phyloP scores from a whole-genome alignment of 2,329 filamentous ascomycete species.

The Zelopaecilomyces penicillatus region DNA sequence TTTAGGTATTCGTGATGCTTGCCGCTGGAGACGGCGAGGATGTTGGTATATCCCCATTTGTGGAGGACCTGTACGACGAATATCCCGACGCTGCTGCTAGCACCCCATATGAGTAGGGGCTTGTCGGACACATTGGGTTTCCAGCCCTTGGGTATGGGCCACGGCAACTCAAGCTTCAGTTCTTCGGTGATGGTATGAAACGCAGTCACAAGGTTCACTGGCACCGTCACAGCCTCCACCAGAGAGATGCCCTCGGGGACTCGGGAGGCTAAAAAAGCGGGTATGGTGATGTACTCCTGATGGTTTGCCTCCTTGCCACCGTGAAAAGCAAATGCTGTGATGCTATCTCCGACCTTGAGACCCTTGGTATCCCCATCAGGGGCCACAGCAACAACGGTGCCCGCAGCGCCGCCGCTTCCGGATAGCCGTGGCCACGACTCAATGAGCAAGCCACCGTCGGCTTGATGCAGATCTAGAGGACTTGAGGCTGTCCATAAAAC shows the following conservation, averaged over 20 bases:
- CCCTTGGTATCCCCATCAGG: slow-evolving; percentile 27
- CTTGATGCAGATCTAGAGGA: slow-evolving; percentile 53
- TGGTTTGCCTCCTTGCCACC: slow-evolving; percentile 39
- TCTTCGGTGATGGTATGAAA: slow-evolving; percentile 45
- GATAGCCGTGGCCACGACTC: slow-evolving; percentile 38
- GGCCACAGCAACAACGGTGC: slow-evolving; percentile 44
- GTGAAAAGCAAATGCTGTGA: slow-evolving; percentile 47
- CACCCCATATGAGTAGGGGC: slow-evolving; percentile 44
- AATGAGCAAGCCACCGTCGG: slow-evolving; percentile 50
- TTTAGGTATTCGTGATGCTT: slow-evolving; percentile 36
- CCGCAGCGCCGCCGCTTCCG: slow-evolving; percentile 42
- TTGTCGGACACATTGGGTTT: slow-evolving; percentile 26
- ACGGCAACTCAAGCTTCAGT: slow-evolving; percentile 45
- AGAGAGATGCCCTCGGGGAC: slow-evolving; percentile 33
- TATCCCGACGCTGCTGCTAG: slow-evolving; percentile 43
- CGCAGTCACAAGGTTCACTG: slow-evolving; percentile 51
- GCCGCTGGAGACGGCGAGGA: slow-evolving; percentile 40
- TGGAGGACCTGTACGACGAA: slow-evolving; percentile 41
- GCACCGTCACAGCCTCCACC: slow-evolving; percentile 42
- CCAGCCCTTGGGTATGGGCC: slow-evolving; percentile 41
- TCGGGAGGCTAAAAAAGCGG: slow-evolving; percentile 40
- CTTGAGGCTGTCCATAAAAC: slow-evolving; percentile 53
- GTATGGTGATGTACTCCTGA: slow-evolving; percentile 46
- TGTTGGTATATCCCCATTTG: slow-evolving; percentile 42
- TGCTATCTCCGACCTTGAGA: slow-evolving; percentile 44